phyloP scores from a whole-genome alignment of 495 filamentous ascomycete genomes.

The Daldinia childiae region DNA sequence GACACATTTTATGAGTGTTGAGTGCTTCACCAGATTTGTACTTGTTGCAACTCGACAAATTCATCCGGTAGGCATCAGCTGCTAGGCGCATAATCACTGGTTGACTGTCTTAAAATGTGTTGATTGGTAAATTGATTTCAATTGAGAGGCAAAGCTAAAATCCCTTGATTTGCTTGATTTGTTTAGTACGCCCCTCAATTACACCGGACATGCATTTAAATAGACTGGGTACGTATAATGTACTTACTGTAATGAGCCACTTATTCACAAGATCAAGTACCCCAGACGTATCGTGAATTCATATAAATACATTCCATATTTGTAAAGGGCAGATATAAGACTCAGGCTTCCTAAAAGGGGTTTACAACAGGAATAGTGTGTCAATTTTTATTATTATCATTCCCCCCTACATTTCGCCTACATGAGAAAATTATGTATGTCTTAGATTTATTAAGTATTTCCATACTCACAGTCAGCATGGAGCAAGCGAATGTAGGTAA shows the following conservation, averaged over 20 bases:
- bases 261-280: not conserved
- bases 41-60: not conserved
- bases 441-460: not conserved
- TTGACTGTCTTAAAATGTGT: not conserved
- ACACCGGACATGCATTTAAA: not conserved
- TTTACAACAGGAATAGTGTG: not conserved
- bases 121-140: not conserved
- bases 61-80: conserved; percentile 14
- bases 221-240: not conserved
- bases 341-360: not conserved
- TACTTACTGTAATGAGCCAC: not conserved
- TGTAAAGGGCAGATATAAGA: not conserved
- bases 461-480: not conserved
- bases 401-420: not conserved
- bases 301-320: not conserved
- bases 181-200: conserved; percentile 1
- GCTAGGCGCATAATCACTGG: not conserved
- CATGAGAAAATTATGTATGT: not conserved
- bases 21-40: not conserved
- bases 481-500: not conserved
- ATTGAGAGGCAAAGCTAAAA: conserved; percentile 8
- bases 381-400: not conserved
- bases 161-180: conserved; percentile 2
- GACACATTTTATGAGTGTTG: conserved; percentile 9
- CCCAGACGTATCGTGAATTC: not conserved